Base-by-base conservation (phyloP, 208 protist species). In the Histomonas meleagridis region DNA sequence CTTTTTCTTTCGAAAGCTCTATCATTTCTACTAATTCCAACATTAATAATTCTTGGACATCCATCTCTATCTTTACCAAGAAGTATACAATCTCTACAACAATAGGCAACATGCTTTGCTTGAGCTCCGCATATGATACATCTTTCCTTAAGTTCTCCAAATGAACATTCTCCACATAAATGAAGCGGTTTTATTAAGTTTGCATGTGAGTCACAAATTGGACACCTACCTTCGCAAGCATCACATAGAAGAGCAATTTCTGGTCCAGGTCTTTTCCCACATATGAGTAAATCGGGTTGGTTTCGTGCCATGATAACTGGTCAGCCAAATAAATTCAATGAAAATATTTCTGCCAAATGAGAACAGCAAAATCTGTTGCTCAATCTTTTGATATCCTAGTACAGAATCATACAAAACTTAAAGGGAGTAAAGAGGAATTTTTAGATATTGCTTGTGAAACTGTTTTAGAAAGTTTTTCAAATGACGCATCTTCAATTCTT, bases 311-410 rank as follows among this genome's bases (percentile, higher is more conserved):
- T n/a, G n/a, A n/a, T n/a, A n/a, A n/a, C n/a, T n/a, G n/a, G n/a
- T n/a, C n/a, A n/a, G n/a, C n/a, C n/a, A n/a, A n/a, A n/a, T n/a
- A n/a, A n/a, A n/a, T n/a, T n/a, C n/a, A n/a, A n/a, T n/a, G n/a
- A n/a, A n/a, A n/a, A n/a, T n/a, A n/a, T n/a, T n/a, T n/a, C n/a
- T n/a, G n/a, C n/a, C 23, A n/a, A 12, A 65, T 65, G 60, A 65
- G n/a, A 5, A 10, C 16, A 65, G 23, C 60, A n/a, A 65, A 65
- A 65, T n/a, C 7, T 65, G 60, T 65, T 65, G 16, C 60, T 65
- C 60, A 86, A 55, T 43, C 76, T 18, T 86, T 86, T 35, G 76
- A 86, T 55, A 55, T 86, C 18, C 16, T 86, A 51, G 76, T 86
- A 7, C n/a, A 51, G 16, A 86, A 86, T 48, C 76, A 86, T 48